A percentile compares a stretch with the other conserved stretches of the same genome.
phyloP scores from a whole-genome alignment of 2,329 filamentous ascomycete genomes.

The Aspergillus oerlinghausenensis region DNA sequence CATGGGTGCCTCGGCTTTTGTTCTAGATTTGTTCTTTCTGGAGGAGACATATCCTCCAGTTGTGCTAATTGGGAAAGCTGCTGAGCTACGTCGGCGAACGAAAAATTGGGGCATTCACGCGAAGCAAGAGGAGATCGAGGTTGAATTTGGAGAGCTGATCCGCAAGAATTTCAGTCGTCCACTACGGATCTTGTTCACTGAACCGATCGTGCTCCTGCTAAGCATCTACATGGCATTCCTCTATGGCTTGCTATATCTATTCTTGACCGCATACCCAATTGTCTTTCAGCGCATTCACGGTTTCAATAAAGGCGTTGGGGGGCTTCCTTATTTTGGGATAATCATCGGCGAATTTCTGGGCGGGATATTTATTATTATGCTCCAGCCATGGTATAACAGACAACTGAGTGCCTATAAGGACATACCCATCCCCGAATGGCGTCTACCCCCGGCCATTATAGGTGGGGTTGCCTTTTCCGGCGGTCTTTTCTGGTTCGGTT shows the following conservation, averaged over 20 bases:
- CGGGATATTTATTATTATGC: constrained; percentile 58
- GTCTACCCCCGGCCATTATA: constrained; percentile 49
- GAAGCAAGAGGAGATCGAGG: constrained; percentile 46
- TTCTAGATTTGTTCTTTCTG: constrained; percentile 34
- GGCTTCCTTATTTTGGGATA: constrained; percentile 82
- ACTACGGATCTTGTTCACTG: constrained; percentile 31
- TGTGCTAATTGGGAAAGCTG: constrained; percentile 49
- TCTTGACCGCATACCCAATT: constrained; percentile 33
- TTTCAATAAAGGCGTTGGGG: constrained; percentile 65
- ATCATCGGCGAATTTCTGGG: constrained; percentile 67
- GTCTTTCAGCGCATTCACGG: constrained; percentile 53
- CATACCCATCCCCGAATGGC: constrained; percentile 54
- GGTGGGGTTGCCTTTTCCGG: constrained; percentile 50
- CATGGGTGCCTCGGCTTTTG: constrained; percentile 46
- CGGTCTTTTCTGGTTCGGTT: constrained; percentile 74
- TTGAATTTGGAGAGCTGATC: constrained; percentile 43
- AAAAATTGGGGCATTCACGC: constrained; percentile 55
- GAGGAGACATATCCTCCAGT: constrained; percentile 51
- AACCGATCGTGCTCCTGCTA: constrained; percentile 34
- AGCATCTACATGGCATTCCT: constrained; percentile 32
- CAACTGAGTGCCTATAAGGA: constrained; percentile 64
- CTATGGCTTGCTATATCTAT: constrained; percentile 22
- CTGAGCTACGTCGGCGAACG: constrained; percentile 46
- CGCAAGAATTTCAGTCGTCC: constrained; percentile 43
- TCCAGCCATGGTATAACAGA: constrained; percentile 63